These are phyloP conservation scores for Metschnikowia orientalis DNA, from an alignment of 805 yeast genomes.

Conservation along the genomic window DNA sequence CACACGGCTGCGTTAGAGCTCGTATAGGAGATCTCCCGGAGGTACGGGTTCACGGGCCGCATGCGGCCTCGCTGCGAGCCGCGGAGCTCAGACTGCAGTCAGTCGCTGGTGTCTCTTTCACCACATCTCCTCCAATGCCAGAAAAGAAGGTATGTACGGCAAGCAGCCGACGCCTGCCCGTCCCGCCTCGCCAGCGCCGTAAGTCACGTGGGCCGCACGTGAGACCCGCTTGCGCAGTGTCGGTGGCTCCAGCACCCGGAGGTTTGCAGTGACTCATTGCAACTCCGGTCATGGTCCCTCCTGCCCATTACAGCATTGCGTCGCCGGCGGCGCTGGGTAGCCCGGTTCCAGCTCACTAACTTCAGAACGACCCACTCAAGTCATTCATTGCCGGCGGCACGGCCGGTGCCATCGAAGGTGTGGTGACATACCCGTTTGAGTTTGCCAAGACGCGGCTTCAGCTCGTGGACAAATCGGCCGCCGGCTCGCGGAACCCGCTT, in stretches of 20 bases:
- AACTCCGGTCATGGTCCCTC: no score
- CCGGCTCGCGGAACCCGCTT: slow-evolving; percentile 76
- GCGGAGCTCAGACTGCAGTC: not conserved
- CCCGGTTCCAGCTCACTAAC: slow-evolving; percentile 17
- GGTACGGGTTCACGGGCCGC: not conserved
- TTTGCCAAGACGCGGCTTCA: slow-evolving; percentile 94
- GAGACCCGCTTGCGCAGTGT: no score
- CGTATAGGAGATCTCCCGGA: slow-evolving; percentile 1
- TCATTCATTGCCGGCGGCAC: slow-evolving; percentile 93
- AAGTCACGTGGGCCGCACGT: no score
- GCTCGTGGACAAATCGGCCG: slow-evolving; percentile 61
- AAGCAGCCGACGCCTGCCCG: no score
- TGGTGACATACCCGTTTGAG: slow-evolving; percentile 91
- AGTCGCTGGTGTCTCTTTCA: not conserved
- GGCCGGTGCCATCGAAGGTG: slow-evolving; percentile 96
- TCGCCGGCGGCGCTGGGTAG: no score
- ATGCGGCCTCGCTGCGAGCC: not conserved
- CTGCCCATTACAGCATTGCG: no score
- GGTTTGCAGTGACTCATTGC: no score
- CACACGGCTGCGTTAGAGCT: no score
- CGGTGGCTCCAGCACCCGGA: no score
- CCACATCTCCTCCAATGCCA: slow-evolving; percentile 7
- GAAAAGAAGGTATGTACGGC: slow-evolving; percentile 13
- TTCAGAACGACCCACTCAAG: slow-evolving; percentile 57
- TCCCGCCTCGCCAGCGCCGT: no score